Conservation (phyloP, 2,329 filamentous ascomycete species). For the Bipolaris victoriae region DNA sequence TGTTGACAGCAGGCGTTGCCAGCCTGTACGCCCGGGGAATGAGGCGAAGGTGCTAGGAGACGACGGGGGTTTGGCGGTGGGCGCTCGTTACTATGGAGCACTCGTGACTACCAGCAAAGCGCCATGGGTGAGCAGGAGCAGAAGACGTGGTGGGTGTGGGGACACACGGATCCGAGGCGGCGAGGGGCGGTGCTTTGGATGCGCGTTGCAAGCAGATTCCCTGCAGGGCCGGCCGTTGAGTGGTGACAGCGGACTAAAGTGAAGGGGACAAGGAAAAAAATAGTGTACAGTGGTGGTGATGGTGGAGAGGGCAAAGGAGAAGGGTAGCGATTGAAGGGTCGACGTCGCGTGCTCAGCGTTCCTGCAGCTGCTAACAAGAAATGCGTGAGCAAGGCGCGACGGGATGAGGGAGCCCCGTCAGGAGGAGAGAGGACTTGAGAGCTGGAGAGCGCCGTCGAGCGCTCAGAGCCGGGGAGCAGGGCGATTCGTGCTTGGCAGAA, state of each 20-base stretch:
- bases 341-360: slow-evolving; percentile 24
- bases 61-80: neutral
- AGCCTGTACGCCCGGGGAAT: neutral
- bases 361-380: slow-evolving; percentile 27
- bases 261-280: slow-evolving; percentile 30
- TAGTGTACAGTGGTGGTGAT: slow-evolving; percentile 3
- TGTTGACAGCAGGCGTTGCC: neutral
- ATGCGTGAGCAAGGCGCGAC: slow-evolving; percentile 26
- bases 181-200: slow-evolving; percentile 33
- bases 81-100: slow-evolving; percentile 16
- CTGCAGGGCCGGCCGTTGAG: slow-evolving; percentile 23
- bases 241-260: slow-evolving; percentile 15
- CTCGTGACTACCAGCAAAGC: slow-evolving; percentile 16
- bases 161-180: slow-evolving; percentile 21
- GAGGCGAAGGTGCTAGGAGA: neutral
- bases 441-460: neutral
- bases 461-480: slow-evolving; percentile 23
- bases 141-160: slow-evolving; percentile 22
- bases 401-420: slow-evolving; percentile 26
- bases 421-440: slow-evolving; percentile 25
- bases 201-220: slow-evolving; percentile 37
- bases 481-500: slow-evolving; percentile 38
- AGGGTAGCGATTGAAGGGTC: slow-evolving; percentile 26
- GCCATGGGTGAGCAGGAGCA: slow-evolving; percentile 22
- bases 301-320: slow-evolving; percentile 26